Evolutionary conservation across 345 rosid species (phyloP), one percentile per base, ranked within the genome.

Genomic region (Noccaea caerulescens): DNA sequence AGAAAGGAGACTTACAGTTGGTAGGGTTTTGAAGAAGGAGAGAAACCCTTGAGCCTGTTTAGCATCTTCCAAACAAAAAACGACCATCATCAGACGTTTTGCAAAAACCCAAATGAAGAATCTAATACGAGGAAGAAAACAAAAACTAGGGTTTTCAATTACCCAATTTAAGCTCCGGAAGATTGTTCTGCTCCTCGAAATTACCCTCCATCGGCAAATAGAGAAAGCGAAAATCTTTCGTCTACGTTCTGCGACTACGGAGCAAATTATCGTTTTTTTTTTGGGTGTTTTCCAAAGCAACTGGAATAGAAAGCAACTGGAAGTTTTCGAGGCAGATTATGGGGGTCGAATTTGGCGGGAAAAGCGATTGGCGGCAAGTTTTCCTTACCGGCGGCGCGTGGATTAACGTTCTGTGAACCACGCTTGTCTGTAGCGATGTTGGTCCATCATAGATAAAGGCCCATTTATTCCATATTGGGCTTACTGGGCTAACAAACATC

Each of bases 41-140:
- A 94, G 88, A 82, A 94, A 94, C 74, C 99, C 99, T 75, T 88
- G 95, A 69, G 99, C 93, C 77, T 94, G 99, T 85, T 86, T 91
- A 50, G 88, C 88, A 84, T 91, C 97, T 93, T 46, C 20, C 63
- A 61, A 54, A 16, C 59, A 4, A 60, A 59, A 59, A 14, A 32
- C 54, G 7, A 71, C n/a, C n/a, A 77, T 16, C 8, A 46, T 53
- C 16, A 58, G 13, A 59, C 41, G 65, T 43, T 60, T 63, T n/a
- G 66, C 60, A 60, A 16, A 16, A 76, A 72, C 62, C 53, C 53
- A 53, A 75, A 60, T 23, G 20, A 2, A 23, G 7, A 34, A 55
- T 53, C 47, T 10, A 25, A 57, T 1, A 34, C 32, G 44, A 72
- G n/a, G 13, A 12, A 7, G 4, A 3, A 36, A 8, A 43, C 13